Base-by-base conservation (phyloP, 2,329 filamentous ascomycete genomes). In the Diatrype stigma region DNA sequence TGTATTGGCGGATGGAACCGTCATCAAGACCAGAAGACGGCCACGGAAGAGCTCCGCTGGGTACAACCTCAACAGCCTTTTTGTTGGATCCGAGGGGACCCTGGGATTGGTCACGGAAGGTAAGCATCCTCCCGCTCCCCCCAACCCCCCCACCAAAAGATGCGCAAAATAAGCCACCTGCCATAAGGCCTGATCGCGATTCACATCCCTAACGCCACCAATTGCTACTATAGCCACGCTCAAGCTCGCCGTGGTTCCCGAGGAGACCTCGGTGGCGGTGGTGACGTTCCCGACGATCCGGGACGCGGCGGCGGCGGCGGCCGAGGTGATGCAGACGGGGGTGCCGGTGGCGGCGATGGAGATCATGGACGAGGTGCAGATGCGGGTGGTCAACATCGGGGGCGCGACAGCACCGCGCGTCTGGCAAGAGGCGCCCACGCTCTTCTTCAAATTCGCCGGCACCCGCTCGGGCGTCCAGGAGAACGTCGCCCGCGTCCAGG, bases 311-410 rank as follows among this genome's bases (percentile, higher is more conserved):
- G 78, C 84, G 0, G 87, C 88, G 0, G 89, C 89, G 0, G 85
- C 86, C 2, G 81, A 80, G 46, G 82, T 93, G n/a, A 87, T 93
- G 77, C 82, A 87, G 60, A 79, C 83, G 1, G 88, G 86, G 0
- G 76, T 91, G 3, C 87, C 86, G 0, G 79, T 92, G 6, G 87
- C 85, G 0, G 86, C 86, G 3, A 86, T 92, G 81, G 89, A 94
- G 69, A 84, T 94, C 59, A 90, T 94, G 87, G 89, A 94, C 63
- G 89, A 94, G 51, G 86, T 93, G 3, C 88, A 92, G 69, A 94
- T 94, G 89, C 80, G 76, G 56, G 87, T 93, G 0, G 85, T 94
- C 63, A 94, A 94, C 69, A 75, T 84, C 48, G 81, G 86, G 11
- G 86, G 87, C 1, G 82, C 82, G 3, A 90, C 87, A 0, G 79